Evolutionary conservation across 2,329 filamentous ascomycete genomes (phyloP), one percentile per base, ranked within the genome.

Genomic region (Phyllosticta paracitricarpa): DNA sequence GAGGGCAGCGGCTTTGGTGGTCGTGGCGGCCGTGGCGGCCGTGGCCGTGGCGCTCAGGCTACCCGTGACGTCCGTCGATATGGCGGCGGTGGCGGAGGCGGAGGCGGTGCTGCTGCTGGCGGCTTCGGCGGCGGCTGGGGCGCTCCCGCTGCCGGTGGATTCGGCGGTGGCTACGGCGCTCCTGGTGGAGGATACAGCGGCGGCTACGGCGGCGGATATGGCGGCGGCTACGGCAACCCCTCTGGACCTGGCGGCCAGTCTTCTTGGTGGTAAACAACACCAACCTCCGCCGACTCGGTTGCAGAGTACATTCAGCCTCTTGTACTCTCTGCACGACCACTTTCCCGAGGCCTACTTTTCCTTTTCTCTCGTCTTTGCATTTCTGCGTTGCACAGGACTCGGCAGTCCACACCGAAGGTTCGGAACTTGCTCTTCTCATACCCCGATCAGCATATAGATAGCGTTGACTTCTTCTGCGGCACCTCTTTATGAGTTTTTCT

Each of bases 1-100:
- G 94, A 99, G 79, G 89, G 91, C 66, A 89, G 89, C 65, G 83
- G 84, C 69, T 96, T 85, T 68, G 89, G 90, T 62, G 88, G 91
- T 59, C 88, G 91, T 59, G 76, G 87, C 56, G 76, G 84, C 58
- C 78, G 87, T 61, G 77, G 88, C 65, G 87, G 91, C 63, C 86
- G 89, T 71, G 87, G 89, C 64, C 85, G 89, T 72, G 87, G 89
- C 71, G 80, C 74, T 65, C 71, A 75, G 72, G 82, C 87, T 69
- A 96, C 87, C 76, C 91, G 92, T 73, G 94, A 97, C 75, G 91
- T 94, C 81, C 91, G 94, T 78, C 75, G 76, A 63, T 77, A 74
- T 68, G 76, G 75, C 54, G 77, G 76, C 56, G 76, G 76, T 76
- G 84, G 84, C 64, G 86, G 84, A 62, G 86, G 84, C 51, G 80